Evolutionary conservation across 1,284 basidiomycete genomes (phyloP).

Genomic region (Ganoderma lucidum): DNA sequence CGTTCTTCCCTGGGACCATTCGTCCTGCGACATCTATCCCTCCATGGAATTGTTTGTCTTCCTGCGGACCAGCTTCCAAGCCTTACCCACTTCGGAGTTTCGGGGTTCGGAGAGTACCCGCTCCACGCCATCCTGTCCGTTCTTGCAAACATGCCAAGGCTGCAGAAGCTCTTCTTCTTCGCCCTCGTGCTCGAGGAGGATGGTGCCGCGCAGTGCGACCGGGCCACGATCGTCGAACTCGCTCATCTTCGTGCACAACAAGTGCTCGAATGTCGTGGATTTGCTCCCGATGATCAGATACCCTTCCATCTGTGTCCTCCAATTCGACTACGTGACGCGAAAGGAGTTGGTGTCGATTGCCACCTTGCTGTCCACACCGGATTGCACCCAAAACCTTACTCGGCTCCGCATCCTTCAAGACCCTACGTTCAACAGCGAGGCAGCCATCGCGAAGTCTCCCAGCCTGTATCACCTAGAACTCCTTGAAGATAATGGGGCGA

Average conservation of each 20-base stretch:
- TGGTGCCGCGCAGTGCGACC: not conserved
- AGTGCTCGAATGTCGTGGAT: not conserved
- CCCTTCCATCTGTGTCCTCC: not conserved
- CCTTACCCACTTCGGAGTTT: not conserved
- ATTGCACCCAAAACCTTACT: not conserved
- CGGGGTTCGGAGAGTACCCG: not conserved
- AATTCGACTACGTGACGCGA: not conserved
- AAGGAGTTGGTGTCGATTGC: not conserved
- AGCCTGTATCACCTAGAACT: not conserved
- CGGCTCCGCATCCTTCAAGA: slow-evolving; percentile 4
- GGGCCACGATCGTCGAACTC: not conserved
- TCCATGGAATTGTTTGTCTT: not conserved
- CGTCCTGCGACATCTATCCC: not conserved
- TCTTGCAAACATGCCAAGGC: not conserved
- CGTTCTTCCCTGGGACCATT: slow-evolving; percentile 7
- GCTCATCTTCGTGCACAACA: not conserved
- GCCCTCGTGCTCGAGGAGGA: not conserved
- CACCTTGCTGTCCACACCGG: not conserved
- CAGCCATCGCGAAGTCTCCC: no score
- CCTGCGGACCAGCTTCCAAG: not conserved
- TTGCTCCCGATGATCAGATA: not conserved
- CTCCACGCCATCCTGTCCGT: not conserved
- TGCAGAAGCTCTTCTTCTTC: not conserved
- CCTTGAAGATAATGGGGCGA: not conserved
- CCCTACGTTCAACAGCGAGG: no score